Evolutionary conservation across 208 protist genomes (phyloP).

Genomic region (Trypanosoma theileri): DNA sequence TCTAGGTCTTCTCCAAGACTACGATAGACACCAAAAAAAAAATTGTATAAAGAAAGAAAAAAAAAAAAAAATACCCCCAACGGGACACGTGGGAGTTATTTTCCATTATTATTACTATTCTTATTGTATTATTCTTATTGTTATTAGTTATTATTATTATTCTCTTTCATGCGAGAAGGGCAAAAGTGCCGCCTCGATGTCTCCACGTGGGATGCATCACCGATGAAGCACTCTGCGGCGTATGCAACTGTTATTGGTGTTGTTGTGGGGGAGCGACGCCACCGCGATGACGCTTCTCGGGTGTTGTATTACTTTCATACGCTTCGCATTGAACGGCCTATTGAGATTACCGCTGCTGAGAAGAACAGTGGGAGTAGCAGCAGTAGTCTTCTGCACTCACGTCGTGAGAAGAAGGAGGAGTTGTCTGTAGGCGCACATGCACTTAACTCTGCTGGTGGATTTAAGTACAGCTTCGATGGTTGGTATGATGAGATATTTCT

Average conservation of each 20-base stretch:
- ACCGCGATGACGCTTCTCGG: constrained; percentile 46
- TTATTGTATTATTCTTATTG: not conserved
- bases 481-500: constrained; percentile 64
- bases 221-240: not conserved
- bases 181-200: constrained; percentile 39
- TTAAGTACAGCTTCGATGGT: constrained; percentile 66
- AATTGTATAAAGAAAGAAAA: not conserved
- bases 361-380: constrained; percentile 19
- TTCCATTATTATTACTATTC: not conserved
- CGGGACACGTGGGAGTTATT: not conserved
- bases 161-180: constrained; percentile 32
- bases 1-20: no score
- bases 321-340: constrained; percentile 39
- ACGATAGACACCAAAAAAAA: not conserved
- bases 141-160: not conserved
- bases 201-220: constrained; percentile 8
- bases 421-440: constrained; percentile 20
- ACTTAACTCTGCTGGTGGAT: constrained; percentile 50
- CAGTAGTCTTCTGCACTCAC: constrained; percentile 21
- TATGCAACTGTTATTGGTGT: constrained; percentile 35
- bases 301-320: constrained; percentile 57
- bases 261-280: constrained; percentile 42
- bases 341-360: constrained; percentile 8
- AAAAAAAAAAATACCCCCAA: not conserved
- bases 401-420: constrained; percentile 22